Evolutionary conservation across 2,329 filamentous ascomycete species (phyloP), one percentile per base, ranked within the genome.

Genomic region (Myriosclerotinia scirpicola): DNA sequence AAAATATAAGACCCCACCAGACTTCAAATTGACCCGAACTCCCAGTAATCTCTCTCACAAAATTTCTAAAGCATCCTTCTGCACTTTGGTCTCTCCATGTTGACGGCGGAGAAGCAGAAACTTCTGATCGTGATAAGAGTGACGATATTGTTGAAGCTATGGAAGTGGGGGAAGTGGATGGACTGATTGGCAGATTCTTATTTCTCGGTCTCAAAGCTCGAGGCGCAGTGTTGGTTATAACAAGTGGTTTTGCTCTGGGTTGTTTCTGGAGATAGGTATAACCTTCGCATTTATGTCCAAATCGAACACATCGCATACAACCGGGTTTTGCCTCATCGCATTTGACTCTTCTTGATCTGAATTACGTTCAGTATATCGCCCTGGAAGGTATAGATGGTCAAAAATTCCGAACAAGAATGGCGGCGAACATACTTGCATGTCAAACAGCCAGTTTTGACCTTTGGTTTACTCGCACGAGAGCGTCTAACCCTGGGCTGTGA

Each of bases 301-400:
- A 74, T 48, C 70, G 69, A 34, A 70, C 66, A 64, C 75, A 77
- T 40, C 75, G 70, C 36, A 72, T 60, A 68, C 75, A 77, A 17
- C 48, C 67, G 3, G 74, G 75, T 62, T 74, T 75, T 5, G 72
- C 72, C 58, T 77, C 75, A 54, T 77, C 75, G 64, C 75, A 77
- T 68, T 76, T 77, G 12, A 77, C 74, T 64, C 73, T 69, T 52
- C 75, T 67, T 22, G 75, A 74, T 67, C 75, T 76, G 48, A 38
- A 38, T 50, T 50, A 20, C 14, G 30, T 34, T 60, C 58, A 60
- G 58, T 26, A 60, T 36, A 60, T 60, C 11, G 44, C 14, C 20
- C 17, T 48, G 22, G 22, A 58, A 46, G 38, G 17, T 44, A 26
- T 20, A 22, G 20, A 56, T 42, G 22, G 8, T 44, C 5, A 22